Evolutionary conservation across 352 stramenopile species (phyloP), one percentile per base, ranked within the genome.

Genomic region (Phytophthora europaea): DNA sequence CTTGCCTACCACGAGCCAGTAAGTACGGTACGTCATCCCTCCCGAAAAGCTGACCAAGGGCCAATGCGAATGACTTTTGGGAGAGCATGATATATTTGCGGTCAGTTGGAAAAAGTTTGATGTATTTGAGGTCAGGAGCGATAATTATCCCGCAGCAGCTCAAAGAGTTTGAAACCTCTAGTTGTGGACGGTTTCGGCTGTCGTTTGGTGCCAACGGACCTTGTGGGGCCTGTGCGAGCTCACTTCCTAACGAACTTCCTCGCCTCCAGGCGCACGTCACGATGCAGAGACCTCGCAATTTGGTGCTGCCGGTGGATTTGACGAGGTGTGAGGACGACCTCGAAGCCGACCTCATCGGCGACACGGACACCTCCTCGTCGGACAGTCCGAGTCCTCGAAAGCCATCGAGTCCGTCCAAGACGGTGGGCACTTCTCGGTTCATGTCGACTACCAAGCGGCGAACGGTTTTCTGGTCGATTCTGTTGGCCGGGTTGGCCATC

Each of bases 361-460:
- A 50, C 22, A 31, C 15, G 13, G 51, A 57, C 13, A 22, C 51
- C 15, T 33, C 23, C 36, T 43, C 36, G 12, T 43, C 36, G 22
- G 26, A 36, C 22, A 38, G 51, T 36, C 12, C 51, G n/a, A 54
- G 48, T 54, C 48, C n/a, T 54, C 48, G 48, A 54, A 54, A 54
- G 22, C 22, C 48, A 9, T 33, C 22, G 9, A 54, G 48, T 16
- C n/a, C 48, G n/a, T 18, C 20, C 2, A 54, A 54, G 48, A 54
- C 16, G 20, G 12, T 43, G 3, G 36, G 36, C 12, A 31, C 20
- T 18, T 9, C n/a, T 28, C n/a, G 48, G 8, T 28, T 31, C 20
- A 6, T 33, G 20, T 33, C 51, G 23, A 33, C 20, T 40, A 28
- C 26, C 22, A 57, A 36, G 51, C 51, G 22, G 51, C 15, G 43